A percentile compares a stretch with the other conserved stretches of the same genome.
phyloP scores from a whole-genome alignment of 23 red algal species.

The Agarophyton chilense region DNA sequence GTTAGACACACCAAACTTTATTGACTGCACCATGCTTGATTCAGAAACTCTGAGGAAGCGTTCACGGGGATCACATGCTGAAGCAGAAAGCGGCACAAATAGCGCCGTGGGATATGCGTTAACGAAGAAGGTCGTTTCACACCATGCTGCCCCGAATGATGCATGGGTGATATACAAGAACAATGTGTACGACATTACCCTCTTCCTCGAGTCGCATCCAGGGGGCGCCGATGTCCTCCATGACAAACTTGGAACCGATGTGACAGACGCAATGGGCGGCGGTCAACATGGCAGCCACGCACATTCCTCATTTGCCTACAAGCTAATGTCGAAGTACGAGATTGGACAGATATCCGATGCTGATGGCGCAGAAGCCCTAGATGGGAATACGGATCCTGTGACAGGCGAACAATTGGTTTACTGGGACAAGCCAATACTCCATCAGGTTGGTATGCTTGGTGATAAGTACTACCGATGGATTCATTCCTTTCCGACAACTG shows the following conservation, averaged over 20 bases:
- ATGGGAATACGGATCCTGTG: slow-evolving; percentile 66
- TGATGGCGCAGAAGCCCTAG: background rate
- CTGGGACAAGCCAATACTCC: slow-evolving; percentile 90
- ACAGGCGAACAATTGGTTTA: slow-evolving; percentile 76
- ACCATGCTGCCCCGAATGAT: slow-evolving; percentile 69
- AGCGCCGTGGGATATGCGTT: slow-evolving; percentile 69
- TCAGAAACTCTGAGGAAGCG: slow-evolving; percentile 16
- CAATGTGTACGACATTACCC: slow-evolving; percentile 92
- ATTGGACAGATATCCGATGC: slow-evolving; percentile 67
- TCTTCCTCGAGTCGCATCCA: slow-evolving; percentile 88
- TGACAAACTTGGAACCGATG: slow-evolving; percentile 76
- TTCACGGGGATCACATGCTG: background rate
- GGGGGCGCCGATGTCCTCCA: slow-evolving; percentile 78
- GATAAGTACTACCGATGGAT: slow-evolving; percentile 92
- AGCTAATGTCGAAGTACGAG: slow-evolving; percentile 78
- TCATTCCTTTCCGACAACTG: slow-evolving; percentile 93
- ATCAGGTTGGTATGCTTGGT: slow-evolving; percentile 91
- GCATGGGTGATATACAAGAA: slow-evolving; percentile 91
- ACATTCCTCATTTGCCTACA: slow-evolving; percentile 82
- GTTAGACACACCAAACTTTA: background rate
- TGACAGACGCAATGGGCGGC: slow-evolving; percentile 78
- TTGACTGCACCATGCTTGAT: background rate
- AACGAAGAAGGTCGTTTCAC: slow-evolving; percentile 73
- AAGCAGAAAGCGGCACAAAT: background rate
- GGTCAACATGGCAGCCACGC: slow-evolving; percentile 44